phyloP scores from a whole-genome alignment of 2,329 filamentous ascomycete species.

The Ascochyta viciae-villosae region DNA sequence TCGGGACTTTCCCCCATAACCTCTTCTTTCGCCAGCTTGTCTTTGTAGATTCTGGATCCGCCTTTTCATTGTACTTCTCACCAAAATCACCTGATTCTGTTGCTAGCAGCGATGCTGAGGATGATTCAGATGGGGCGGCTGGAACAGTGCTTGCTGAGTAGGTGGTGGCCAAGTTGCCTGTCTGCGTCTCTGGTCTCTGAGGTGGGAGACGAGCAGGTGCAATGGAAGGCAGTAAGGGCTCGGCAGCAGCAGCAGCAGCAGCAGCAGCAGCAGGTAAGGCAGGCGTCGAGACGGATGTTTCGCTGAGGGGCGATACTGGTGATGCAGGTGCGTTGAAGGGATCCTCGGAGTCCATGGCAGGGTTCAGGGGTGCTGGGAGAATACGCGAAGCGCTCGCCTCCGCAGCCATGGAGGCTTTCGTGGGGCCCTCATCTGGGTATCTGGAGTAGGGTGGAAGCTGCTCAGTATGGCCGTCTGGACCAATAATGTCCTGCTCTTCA shows the following conservation, averaged over 20 bases:
- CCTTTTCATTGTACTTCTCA: constrained; percentile 32
- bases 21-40: constrained; percentile 51
- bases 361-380: constrained; percentile 25
- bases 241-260: constrained; percentile 24
- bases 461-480: constrained; percentile 86
- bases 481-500: constrained; percentile 88
- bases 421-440: constrained; percentile 78
- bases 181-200: constrained; percentile 43
- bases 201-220: constrained; percentile 39
- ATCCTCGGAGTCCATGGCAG: constrained; percentile 32
- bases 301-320: constrained; percentile 31
- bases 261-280: constrained; percentile 28
- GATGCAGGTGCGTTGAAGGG: constrained; percentile 30
- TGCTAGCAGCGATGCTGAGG: constrained; percentile 36
- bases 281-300: constrained; percentile 28
- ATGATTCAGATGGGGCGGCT: constrained; percentile 37
- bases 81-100: constrained; percentile 29
- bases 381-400: constrained; percentile 44
- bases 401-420: constrained; percentile 59
- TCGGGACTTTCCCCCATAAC: constrained; percentile 57
- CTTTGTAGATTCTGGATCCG: constrained; percentile 2
- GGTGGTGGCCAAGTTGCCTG: constrained; percentile 29
- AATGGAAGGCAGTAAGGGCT: constrained; percentile 32
- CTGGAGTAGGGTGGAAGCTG: constrained; percentile 90
- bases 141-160: constrained; percentile 27